Percentiles rank a stretch among this genome's conserved stretches.
Conservation (phyloP, 495 filamentous ascomycete genomes). For the Xylaria venustula region DNA sequence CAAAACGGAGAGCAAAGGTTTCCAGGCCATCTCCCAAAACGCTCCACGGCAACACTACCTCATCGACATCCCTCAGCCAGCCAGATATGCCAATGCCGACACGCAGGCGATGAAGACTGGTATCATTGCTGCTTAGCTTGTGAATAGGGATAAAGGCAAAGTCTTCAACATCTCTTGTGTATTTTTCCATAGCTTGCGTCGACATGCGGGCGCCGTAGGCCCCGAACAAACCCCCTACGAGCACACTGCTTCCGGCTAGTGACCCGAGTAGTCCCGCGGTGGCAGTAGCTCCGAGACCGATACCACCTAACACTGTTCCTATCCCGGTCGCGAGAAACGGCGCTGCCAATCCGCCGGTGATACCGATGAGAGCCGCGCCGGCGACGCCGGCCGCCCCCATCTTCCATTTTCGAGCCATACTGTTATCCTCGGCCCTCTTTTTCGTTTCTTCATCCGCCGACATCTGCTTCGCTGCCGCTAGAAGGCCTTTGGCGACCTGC, state of each 20-base stretch:
- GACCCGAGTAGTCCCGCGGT: constrained; percentile 80
- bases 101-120: constrained; percentile 61
- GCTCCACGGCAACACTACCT: constrained; percentile 75
- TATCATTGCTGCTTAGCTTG: constrained; percentile 31
- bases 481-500: constrained; percentile 69
- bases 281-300: constrained; percentile 71
- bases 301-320: constrained; percentile 76
- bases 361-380: constrained; percentile 77
- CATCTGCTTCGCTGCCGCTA: constrained; percentile 72
- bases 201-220: constrained; percentile 86
- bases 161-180: constrained; percentile 84
- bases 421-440: constrained; percentile 66
- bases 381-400: constrained; percentile 72
- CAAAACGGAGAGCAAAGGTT: constrained; percentile 83
- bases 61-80: constrained; percentile 73
- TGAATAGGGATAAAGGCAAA: constrained; percentile 81
- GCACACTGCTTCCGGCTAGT: constrained; percentile 71
- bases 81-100: constrained; percentile 83
- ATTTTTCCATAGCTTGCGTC: constrained; percentile 70
- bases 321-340: constrained; percentile 83
- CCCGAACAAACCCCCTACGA: constrained; percentile 86
- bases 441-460: constrained; percentile 66
- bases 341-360: constrained; percentile 80
- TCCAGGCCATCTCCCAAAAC: constrained; percentile 70
- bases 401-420: constrained; percentile 71